Evolutionary conservation across 2,329 filamentous ascomycete species (phyloP), one percentile per base, ranked within the genome.

Genomic region (Penicillium sp.): DNA sequence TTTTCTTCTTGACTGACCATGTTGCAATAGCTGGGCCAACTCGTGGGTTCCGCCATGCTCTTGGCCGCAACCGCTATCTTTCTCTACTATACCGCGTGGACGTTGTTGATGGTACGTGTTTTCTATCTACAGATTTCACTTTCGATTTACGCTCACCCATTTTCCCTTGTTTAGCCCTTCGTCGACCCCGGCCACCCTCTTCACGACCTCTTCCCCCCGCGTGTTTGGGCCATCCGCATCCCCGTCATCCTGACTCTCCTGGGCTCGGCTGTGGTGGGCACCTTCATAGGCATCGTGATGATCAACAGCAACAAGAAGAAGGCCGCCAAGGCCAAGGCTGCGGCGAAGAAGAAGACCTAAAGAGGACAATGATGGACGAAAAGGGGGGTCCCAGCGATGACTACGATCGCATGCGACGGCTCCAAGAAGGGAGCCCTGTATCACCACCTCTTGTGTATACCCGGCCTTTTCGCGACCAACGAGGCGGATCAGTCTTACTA

Each of bases 271-370:
- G 92, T 99, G 60, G 94, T 99, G 61, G 95, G 95, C 64, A 96
- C 92, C 60, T 99, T 99, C 83, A 84, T 99, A 68, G 89, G 90
- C 71, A 88, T 96, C 74, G 94, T 99, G 73, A 99, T 99, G 95
- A 98, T 99, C 81, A 87, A 91, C 77, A 98, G 94, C 84, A 97
- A 97, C 83, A 85, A 90, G 77, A 98, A 98, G 87, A 97, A 95
- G 87, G 92, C 92, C 3, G 88, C 92, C 68, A 99, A 98, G 85
- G 89, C 90, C 64, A 93, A 92, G 79, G 89, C 90, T 58, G 89
- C 89, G 19, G 75, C 79, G 41, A 92, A 91, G 83, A 96, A 96
- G 87, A 95, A 96, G 88, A 87, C 88, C 60, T 91, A 83, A 81
- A 69, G 55, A 55, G 50, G 39, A 41, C 19, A 46, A 50, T 43